Evolutionary conservation across 179 eudicot genomes (phyloP).

Genomic region (Camellia oleifera): DNA sequence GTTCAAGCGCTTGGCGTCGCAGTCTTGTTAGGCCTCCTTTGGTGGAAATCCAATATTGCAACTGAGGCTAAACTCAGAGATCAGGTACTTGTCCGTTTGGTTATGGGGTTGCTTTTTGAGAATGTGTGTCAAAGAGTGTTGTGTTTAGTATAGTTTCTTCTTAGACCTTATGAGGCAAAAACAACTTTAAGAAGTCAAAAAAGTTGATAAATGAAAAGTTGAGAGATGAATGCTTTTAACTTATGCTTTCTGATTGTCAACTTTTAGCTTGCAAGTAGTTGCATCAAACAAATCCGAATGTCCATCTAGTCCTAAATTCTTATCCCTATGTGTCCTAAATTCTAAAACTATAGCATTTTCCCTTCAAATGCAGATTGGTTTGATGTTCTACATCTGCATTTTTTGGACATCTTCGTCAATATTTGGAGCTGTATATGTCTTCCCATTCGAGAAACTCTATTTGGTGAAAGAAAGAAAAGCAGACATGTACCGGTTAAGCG

Average conservation of each 20-base stretch:
- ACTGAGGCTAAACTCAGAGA: constrained; percentile 96
- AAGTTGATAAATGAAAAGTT: too few relatives aligned
- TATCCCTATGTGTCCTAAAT: not conserved
- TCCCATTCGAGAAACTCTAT: constrained; percentile 89
- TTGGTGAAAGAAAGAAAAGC: constrained; percentile 97
- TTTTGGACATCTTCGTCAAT: constrained; percentile 84
- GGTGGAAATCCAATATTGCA: constrained; percentile 82
- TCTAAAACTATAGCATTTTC: constrained; percentile 28
- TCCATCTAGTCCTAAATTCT: not conserved
- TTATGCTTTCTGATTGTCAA: too few relatives aligned
- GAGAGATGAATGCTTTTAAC: too few relatives aligned
- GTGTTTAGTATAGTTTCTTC: too few relatives aligned
- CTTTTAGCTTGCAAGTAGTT: too few relatives aligned
- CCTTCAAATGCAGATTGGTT: constrained; percentile 65
- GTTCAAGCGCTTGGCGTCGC: constrained; percentile 86
- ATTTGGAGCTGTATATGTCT: constrained; percentile 91
- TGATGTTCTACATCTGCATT: constrained; percentile 95
- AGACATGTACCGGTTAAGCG: constrained; percentile 96
- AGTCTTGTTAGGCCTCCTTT: constrained; percentile 79
- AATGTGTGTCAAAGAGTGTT: too few relatives aligned
- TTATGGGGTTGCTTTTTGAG: too few relatives aligned
- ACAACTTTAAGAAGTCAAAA: too few relatives aligned
- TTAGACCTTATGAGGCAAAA: too few relatives aligned
- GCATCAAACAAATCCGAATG: too few relatives aligned
- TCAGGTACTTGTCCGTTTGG: constrained; percentile 45